A percentile compares a stretch with the other conserved stretches of the same genome.
These are phyloP conservation scores for Fusarium tuaranense DNA, from an alignment of 2,329 filamentous ascomycete genomes.

Conservation along the genomic window DNA sequence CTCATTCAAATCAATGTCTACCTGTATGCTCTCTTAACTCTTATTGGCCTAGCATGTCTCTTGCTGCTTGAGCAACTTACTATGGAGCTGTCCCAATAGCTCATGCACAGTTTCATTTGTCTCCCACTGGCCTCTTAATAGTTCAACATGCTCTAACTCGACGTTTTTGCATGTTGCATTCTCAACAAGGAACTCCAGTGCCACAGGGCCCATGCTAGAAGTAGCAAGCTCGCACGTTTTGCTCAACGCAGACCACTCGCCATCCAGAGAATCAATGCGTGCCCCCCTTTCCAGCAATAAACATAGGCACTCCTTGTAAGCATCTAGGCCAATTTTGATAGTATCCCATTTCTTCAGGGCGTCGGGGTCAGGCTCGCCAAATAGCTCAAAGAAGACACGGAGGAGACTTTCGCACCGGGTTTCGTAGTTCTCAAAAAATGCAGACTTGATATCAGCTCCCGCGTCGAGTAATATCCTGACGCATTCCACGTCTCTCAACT, in stretches of 20 bases:
- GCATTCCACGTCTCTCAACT: background rate
- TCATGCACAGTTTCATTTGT: background rate
- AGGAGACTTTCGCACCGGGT: background rate
- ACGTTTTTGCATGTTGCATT: background rate
- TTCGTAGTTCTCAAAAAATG: background rate
- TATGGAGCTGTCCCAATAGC: background rate
- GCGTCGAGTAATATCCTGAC: background rate
- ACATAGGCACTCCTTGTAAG: background rate
- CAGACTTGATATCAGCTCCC: background rate
- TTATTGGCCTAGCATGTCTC: background rate
- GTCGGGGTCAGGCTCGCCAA: background rate
- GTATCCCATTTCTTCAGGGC: background rate
- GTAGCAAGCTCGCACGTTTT: background rate
- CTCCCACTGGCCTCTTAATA: background rate
- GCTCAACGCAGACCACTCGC: background rate
- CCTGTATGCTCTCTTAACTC: background rate
- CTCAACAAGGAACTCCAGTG: background rate
- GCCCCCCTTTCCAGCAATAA: background rate
- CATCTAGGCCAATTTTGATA: background rate
- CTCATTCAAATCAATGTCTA: background rate
- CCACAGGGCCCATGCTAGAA: background rate
- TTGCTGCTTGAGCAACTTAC: background rate
- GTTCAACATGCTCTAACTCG: background rate
- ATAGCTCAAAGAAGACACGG: background rate
- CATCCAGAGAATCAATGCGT: background rate